A percentile compares a stretch with the other conserved stretches of the same genome.
phyloP scores from a whole-genome alignment of 1,139 yeast species.

The Geotrichum reessii region DNA sequence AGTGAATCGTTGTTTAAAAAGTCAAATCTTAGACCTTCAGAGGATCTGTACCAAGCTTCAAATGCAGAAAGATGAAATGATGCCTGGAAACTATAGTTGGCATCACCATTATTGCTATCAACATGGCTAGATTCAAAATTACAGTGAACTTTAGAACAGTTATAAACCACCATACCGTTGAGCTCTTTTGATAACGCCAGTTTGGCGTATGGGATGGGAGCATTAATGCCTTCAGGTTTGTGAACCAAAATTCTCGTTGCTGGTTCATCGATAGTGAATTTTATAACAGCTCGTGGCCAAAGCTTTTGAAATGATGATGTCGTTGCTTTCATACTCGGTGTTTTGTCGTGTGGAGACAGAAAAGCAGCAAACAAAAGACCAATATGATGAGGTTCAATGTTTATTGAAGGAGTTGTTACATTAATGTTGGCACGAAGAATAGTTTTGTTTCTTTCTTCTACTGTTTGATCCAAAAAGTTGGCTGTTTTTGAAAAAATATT shows the following conservation, averaged over 20 bases:
- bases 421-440: slow-evolving; percentile 33
- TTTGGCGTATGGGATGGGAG: slow-evolving; percentile 10
- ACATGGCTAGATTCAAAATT: slow-evolving; percentile 33
- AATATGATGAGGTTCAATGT: slow-evolving; percentile 34
- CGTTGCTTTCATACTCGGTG: not conserved
- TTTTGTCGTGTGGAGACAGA: slow-evolving; percentile 3
- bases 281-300: slow-evolving; percentile 35
- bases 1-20: slow-evolving; percentile 31
- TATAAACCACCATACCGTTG: slow-evolving; percentile 30
- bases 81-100: slow-evolving; percentile 28
- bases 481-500: slow-evolving; percentile 37
- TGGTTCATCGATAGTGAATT: slow-evolving; percentile 37
- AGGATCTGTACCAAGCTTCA: slow-evolving; percentile 33
- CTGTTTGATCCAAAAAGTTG: slow-evolving; percentile 24
- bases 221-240: slow-evolving; percentile 14
- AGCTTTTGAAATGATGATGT: slow-evolving; percentile 26
- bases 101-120: slow-evolving; percentile 20
- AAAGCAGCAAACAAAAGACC: slow-evolving; percentile 29
- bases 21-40: slow-evolving; percentile 31
- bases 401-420: slow-evolving; percentile 38
- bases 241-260: slow-evolving; percentile 34
- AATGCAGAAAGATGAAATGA: slow-evolving; percentile 30
- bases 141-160: slow-evolving; percentile 31
- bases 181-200: slow-evolving; percentile 10
- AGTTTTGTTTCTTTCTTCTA: slow-evolving; percentile 27